Conservation (phyloP, 2,329 filamentous ascomycete species). For the Epichloe uncinata region DNA sequence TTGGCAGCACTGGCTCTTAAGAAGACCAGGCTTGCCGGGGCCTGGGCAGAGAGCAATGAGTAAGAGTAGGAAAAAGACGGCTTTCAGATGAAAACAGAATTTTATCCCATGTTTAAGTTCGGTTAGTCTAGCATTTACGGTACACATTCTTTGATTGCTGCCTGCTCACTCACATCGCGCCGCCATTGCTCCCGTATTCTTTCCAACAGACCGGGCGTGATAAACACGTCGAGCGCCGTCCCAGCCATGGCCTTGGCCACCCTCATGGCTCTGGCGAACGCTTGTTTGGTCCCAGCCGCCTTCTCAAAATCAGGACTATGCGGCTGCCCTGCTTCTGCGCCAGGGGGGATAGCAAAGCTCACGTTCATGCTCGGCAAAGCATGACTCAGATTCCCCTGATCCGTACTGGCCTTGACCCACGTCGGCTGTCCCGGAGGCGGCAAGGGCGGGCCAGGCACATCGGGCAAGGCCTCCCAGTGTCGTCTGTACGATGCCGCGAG, state of each 20-base stretch:
- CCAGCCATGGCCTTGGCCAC: conserved; percentile 35
- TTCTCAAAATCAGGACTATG: conserved; percentile 40
- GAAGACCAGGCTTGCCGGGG: conserved; percentile 13
- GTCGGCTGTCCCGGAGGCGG: conserved; percentile 19
- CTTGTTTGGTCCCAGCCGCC: conserved; percentile 33
- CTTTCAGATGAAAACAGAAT: no score
- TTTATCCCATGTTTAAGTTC: no score
- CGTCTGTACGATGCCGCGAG: conserved; percentile 31
- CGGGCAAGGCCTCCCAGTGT: conserved; percentile 23
- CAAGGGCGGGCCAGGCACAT: conserved; percentile 20
- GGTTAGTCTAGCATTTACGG: no score
- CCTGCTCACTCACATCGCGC: background rate
- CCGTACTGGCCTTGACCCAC: conserved; percentile 32
- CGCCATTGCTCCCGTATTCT: conserved; percentile 20
- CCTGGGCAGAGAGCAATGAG: conserved; percentile 4
- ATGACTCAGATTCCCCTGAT: conserved; percentile 44
- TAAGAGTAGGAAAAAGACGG: no score
- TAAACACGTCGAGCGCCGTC: conserved; percentile 33
- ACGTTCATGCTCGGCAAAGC: conserved; percentile 40
- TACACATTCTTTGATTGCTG: background rate
- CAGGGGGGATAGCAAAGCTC: conserved; percentile 37
- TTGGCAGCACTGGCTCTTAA: conserved; percentile 13
- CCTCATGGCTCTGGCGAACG: conserved; percentile 27
- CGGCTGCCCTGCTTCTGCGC: conserved; percentile 21
- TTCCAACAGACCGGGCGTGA: conserved; percentile 24